A percentile compares a stretch with the other conserved stretches of the same genome.
Evolutionary conservation across 2,329 filamentous ascomycete genomes (phyloP).

Genomic region (Alternaria longipes): DNA sequence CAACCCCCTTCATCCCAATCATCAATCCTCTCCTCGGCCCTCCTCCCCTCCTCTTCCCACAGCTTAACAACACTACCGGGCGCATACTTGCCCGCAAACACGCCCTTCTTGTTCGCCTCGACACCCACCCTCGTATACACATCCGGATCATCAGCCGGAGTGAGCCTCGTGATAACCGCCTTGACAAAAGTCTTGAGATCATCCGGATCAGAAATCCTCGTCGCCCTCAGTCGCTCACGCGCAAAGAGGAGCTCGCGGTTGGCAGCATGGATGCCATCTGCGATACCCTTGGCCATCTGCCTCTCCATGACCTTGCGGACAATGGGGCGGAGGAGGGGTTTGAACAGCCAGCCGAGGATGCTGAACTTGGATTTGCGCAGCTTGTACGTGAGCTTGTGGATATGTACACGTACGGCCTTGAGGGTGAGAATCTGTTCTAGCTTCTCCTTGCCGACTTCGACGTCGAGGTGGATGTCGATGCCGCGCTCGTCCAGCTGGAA

Average conservation of each 20-base stretch:
- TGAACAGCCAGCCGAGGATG: conserved; percentile 82
- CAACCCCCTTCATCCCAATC: conserved; percentile 77
- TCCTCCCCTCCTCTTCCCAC: conserved; percentile 82
- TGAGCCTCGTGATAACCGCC: conserved; percentile 79
- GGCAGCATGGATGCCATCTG: conserved; percentile 72
- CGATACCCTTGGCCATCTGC: conserved; percentile 77
- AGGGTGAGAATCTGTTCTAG: conserved; percentile 85
- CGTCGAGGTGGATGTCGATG: conserved; percentile 83
- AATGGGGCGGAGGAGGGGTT: conserved; percentile 82
- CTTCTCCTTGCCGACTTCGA: conserved; percentile 80
- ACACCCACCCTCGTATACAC: conserved; percentile 78
- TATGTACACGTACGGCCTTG: conserved; percentile 76
- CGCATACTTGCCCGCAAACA: conserved; percentile 86
- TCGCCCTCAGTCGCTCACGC: conserved; percentile 84
- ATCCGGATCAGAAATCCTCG: conserved; percentile 80
- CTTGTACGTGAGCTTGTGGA: conserved; percentile 86
- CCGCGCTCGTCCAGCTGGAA: conserved; percentile 87
- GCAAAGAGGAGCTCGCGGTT: conserved; percentile 91
- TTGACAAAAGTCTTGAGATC: conserved; percentile 84
- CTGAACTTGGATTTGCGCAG: conserved; percentile 78
- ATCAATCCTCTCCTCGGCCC: conserved; percentile 76
- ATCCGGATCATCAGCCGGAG: conserved; percentile 77
- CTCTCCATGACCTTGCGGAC: conserved; percentile 81
- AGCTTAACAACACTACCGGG: conserved; percentile 88
- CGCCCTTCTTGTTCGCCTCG: conserved; percentile 65